Base-by-base conservation (phyloP, 257 asterid species). In the Nicotiana undulata region DNA sequence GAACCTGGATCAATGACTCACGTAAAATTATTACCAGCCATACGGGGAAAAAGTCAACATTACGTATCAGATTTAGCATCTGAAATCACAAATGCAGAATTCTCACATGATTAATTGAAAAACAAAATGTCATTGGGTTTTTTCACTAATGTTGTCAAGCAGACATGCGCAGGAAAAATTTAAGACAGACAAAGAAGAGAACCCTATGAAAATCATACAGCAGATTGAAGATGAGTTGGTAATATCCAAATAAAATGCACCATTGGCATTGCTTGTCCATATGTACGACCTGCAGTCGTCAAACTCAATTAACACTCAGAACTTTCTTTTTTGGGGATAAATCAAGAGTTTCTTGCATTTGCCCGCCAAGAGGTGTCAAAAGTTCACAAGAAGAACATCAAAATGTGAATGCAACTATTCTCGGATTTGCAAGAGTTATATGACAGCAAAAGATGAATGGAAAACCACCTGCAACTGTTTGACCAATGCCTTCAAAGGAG, bases 391-490 rank as follows among this genome's bases (percentile, higher is more conserved):
- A 37, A 12, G 37, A 70, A 72, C 2, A 26, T 13, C 77, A 72
- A 72, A 72, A 72, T 15, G 60, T 24, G 78, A 72, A 24, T 26
- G 76, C 49, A 63, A 63, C 28, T 64, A 79, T 24, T 40, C 59
- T 26, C 40, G 13, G 72, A 4, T 60, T 31, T 31, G 40, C 24
- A 59, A 28, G 12, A 15, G 77, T 76, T 51, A 51, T 61, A 44
- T 63, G n/a, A 13, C 11, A 18, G n/a, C 4, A 77, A 51, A 40
- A 11, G 29, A 63, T 75, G 20, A 79, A 11, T 70, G 67, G 66
- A 81, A 34, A 77, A 77, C 78, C 83, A 88, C 91, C 89, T 82
- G 81, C 81, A 85, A 75, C 31, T 79, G 79, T 75, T 70, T 75
- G 64, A 79, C 72, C 44, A 88, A 49, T 49, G 76, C 80, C 84